phyloP scores from a whole-genome alignment of 169 alveolate species.

The Eimeria maxima region DNA sequence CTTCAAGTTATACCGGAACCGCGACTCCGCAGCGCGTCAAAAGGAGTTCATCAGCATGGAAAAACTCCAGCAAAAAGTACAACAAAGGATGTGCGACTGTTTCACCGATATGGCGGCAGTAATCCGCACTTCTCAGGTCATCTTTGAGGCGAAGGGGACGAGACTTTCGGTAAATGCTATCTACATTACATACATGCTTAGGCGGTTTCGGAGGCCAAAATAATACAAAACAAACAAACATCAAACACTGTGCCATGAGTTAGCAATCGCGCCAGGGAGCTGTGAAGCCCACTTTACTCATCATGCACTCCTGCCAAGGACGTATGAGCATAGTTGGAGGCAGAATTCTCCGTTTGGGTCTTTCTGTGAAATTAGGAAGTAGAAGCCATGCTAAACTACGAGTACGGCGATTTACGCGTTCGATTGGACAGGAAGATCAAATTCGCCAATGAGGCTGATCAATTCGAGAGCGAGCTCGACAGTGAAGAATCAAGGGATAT shows the following conservation, averaged over 20 bases:
- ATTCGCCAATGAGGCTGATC: constrained; percentile 11
- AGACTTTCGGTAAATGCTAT: background rate
- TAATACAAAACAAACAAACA: background rate
- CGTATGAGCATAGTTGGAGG: background rate
- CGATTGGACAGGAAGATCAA: constrained; percentile 65
- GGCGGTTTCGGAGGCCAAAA: background rate
- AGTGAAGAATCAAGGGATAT: constrained; percentile 10
- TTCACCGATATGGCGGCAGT: constrained; percentile 34
- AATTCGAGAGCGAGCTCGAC: constrained; percentile 4
- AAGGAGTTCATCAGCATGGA: constrained; percentile 40
- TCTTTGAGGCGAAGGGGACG: constrained; percentile 50
- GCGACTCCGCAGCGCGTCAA: background rate
- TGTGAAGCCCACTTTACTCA: background rate
- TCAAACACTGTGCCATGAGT: background rate
- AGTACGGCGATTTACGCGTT: constrained; percentile 41
- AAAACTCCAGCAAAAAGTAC: constrained; percentile 55
- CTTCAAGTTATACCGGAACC: constrained; percentile 13
- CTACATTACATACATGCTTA: background rate
- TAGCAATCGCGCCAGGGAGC: background rate
- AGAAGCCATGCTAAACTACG: constrained; percentile 31
- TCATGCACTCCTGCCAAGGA: background rate
- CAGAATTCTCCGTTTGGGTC: background rate
- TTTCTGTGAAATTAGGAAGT: constrained; percentile 15
- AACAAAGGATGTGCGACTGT: constrained; percentile 37
- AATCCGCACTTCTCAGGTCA: constrained; percentile 48